Base-by-base conservation (phyloP, 495 filamentous ascomycete species). In the Mytilinidion resinicola region DNA sequence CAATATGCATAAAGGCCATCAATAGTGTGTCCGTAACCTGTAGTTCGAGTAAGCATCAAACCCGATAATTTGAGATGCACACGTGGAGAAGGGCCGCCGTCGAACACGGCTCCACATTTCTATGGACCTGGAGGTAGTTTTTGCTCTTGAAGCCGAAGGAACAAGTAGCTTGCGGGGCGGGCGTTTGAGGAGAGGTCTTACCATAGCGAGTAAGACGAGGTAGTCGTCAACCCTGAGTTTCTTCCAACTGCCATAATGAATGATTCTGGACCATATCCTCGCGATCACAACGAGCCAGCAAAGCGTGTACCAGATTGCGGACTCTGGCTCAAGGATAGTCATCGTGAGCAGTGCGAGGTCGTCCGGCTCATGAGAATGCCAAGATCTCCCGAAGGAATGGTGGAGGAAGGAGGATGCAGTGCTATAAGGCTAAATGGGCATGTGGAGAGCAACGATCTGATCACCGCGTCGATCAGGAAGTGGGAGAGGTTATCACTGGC, bases 191-290 rank as follows among this genome's bases (percentile, higher is more conserved):
- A 30, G 25, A 30, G 25, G 46, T 11, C 59, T 15, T 54, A 64
- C 61, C 59, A 84, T 75, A 8, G 78, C 81, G 25, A 75, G 63
- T 0, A 79, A 59, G 76, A 85, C 84, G 15, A 85, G 56, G 67
- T 76, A 84, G 59, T 86, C 83, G 53, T 86, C 82, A 3, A 73
- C 30, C 61, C 83, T 76, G 38, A 83, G 68, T 10, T 72, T 68
- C 20, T 67, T 75, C 41, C 73, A 64, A 0, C 72, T 68, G 8
- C 79, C 76, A 12, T 80, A 65, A 39, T 77, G 73, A 12, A 82
- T 50, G 30, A 57, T 61, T 3, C 68, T 63, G 1, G 71, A 71
- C 21, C 63, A 57, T 65, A 75, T 65, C 59, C 79, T 67, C n/a
- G 62, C 59, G 7, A 67, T 19, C 11, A 74, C 69, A 19, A 80